phyloP scores from a whole-genome alignment of 1,139 yeast species.

The Kluyveromyces marxianus region DNA sequence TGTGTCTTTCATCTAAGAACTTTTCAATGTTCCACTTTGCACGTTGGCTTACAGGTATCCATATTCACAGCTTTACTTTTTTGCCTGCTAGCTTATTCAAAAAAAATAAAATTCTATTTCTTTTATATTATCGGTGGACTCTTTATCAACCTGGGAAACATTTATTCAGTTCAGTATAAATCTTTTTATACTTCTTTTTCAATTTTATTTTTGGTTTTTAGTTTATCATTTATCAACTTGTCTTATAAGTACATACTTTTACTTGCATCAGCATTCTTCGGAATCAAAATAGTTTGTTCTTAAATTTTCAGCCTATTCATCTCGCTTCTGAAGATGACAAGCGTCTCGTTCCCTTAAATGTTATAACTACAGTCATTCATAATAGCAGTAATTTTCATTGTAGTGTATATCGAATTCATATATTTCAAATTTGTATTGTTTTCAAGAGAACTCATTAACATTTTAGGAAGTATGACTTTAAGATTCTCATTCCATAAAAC shows the following conservation, averaged over 20 bases:
- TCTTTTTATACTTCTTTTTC: background rate
- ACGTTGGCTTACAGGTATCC: too few species aligned
- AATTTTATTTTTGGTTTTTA: background rate
- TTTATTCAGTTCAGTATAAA: slow-evolving; percentile 1
- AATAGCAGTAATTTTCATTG: background rate
- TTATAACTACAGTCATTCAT: too few species aligned
- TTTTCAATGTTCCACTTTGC: too few species aligned
- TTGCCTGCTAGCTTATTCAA: too few species aligned
- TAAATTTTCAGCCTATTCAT: too few species aligned
- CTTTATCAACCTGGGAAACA: background rate
- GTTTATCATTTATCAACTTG: slow-evolving; percentile 4
- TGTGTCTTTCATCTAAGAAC: too few species aligned
- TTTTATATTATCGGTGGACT: background rate
- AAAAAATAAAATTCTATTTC: background rate
- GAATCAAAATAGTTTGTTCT: too few species aligned
- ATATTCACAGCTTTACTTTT: too few species aligned
- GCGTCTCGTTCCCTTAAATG: too few species aligned
- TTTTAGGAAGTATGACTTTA: background rate
- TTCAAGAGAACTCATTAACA: background rate
- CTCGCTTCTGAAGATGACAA: too few species aligned
- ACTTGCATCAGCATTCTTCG: background rate
- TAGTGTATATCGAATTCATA: background rate
- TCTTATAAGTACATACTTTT: slow-evolving; percentile 3
- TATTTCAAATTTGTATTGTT: background rate
- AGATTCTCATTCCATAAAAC: background rate